phyloP scores from a whole-genome alignment of 78 protist genomes.

The Dictyostelium discoideum region DNA sequence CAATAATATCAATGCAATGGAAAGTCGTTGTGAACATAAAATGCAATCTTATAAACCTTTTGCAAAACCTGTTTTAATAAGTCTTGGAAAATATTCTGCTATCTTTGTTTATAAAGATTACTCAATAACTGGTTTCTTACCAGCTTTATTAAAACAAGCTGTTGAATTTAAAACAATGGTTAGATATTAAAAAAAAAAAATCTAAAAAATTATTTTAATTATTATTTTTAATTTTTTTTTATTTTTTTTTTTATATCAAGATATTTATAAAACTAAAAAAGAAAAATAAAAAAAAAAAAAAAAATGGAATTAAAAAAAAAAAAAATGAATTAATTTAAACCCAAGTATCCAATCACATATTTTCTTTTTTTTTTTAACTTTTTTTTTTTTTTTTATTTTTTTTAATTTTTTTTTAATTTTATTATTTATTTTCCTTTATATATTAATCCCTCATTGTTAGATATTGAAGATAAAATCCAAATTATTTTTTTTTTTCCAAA shows the following conservation, averaged over 20 bases:
- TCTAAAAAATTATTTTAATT: neutral
- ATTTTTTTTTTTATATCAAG: neutral
- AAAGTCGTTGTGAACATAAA: slow-evolving; percentile 9
- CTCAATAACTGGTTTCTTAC: slow-evolving; percentile 67
- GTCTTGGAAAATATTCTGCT: slow-evolving; percentile 65
- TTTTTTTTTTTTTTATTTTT: no score
- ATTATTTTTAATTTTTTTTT: neutral
- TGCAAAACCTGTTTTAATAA: slow-evolving; percentile 58
- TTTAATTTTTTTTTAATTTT: no score
- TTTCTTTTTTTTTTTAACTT: no score
- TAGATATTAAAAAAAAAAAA: slow-evolving; percentile 39
- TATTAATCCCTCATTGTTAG: no score
- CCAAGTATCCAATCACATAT: no score
- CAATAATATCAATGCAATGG: slow-evolving; percentile 57
- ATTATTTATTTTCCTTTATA: no score
- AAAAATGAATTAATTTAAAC: no score
- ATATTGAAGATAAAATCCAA: no score
- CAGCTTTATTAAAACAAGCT: slow-evolving; percentile 50
- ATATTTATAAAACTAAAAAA: no score
- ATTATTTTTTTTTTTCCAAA: no score
- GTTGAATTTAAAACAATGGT: slow-evolving; percentile 76
- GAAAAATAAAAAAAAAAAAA: no score
- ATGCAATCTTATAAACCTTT: slow-evolving; percentile 21
- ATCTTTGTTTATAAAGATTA: slow-evolving; percentile 65
- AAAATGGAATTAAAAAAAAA: no score